A percentile compares a stretch with the other conserved stretches of the same genome.
phyloP scores from a whole-genome alignment of 768 basidiomycete species.

The Boletus coccyginus region DNA sequence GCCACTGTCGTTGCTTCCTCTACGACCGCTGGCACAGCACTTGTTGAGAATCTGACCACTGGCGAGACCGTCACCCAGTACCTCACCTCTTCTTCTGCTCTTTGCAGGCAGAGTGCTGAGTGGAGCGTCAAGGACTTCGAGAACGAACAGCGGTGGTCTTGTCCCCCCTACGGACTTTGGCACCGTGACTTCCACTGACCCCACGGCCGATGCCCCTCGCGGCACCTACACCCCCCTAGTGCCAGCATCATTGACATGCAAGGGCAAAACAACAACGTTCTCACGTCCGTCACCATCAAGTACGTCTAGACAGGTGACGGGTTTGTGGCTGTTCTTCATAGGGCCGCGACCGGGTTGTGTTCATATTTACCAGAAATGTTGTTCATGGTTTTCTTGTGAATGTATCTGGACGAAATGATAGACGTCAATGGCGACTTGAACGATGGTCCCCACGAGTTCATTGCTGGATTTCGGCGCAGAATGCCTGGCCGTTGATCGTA shows the following conservation, averaged over 20 bases:
- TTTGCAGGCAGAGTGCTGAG: constrained; percentile 19
- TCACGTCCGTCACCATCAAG: constrained; percentile 13
- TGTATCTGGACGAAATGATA: neutral
- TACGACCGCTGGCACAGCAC: constrained; percentile 15
- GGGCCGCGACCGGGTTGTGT: neutral
- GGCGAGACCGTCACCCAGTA: constrained; percentile 2
- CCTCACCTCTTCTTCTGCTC: constrained; percentile 12
- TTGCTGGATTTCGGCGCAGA: no score
- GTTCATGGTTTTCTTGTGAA: neutral
- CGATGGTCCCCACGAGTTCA: no score
- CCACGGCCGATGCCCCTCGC: constrained; percentile 5
- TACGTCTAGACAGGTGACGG: constrained; percentile 1
- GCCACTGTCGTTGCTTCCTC: constrained; percentile 17
- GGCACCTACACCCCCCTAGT: constrained; percentile 8
- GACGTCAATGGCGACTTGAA: neutral
- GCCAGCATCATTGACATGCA: constrained; percentile 11
- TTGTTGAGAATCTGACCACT: constrained; percentile 21
- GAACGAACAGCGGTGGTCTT: neutral
- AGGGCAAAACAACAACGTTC: neutral
- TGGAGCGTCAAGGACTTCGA: constrained; percentile 25
- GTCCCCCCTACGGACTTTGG: constrained; percentile 21
- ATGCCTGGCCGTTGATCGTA: neutral
- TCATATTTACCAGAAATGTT: neutral
- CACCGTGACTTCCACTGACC: constrained; percentile 14
- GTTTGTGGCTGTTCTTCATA: neutral